Conservation (phyloP, 345 rosid genomes). For the Ceriops zippeliana region DNA sequence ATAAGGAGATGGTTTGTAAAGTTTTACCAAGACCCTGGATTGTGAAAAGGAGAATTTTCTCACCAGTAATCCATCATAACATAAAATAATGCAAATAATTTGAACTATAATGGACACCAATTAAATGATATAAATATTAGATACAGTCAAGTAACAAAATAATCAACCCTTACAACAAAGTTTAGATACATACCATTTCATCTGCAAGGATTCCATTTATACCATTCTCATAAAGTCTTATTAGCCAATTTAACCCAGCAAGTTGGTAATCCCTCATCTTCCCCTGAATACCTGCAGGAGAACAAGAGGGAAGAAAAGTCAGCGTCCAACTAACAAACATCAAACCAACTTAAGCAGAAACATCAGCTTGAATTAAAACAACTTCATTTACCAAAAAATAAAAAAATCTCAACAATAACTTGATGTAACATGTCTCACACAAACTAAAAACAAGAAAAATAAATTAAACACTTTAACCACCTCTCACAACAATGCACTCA, state of each 20-base stretch:
- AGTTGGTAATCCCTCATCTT: conserved; percentile 98
- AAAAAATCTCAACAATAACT: too few species aligned
- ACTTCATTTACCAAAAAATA: too few species aligned
- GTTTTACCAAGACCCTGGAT: conserved; percentile 97
- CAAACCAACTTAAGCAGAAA: background rate
- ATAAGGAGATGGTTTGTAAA: conserved; percentile 84
- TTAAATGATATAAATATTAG: too few species aligned
- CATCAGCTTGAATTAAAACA: too few species aligned
- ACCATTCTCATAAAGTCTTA: conserved; percentile 91
- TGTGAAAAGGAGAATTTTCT: conserved; percentile 6
- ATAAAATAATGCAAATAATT: background rate
- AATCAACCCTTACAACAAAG: background rate
- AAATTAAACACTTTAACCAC: too few species aligned
- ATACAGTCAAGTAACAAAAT: background rate
- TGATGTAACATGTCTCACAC: too few species aligned
- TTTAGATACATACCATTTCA: conserved; percentile 62
- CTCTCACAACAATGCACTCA: too few species aligned
- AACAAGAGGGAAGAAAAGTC: background rate
- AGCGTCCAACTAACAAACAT: background rate
- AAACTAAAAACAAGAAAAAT: too few species aligned
- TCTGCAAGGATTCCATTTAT: conserved; percentile 96
- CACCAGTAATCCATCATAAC: background rate
- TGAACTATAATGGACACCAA: too few species aligned
- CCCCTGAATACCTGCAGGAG: conserved; percentile 75
- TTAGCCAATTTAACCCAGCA: conserved; percentile 97